Evolutionary conservation across 169 alveolate species (phyloP).

Genomic region (Perkinsus marinus): DNA sequence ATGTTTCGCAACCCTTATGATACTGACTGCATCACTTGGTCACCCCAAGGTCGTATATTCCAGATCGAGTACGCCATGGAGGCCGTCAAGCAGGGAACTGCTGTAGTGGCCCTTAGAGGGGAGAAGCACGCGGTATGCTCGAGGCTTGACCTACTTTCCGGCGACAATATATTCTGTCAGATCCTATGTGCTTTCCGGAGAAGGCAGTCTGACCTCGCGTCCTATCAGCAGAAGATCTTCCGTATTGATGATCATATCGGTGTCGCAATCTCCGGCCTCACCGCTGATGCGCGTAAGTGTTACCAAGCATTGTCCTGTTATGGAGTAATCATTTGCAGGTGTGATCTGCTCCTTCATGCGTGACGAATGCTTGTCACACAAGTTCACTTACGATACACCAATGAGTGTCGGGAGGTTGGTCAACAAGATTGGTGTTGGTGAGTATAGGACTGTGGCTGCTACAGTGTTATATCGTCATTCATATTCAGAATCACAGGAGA

Average conservation of each 20-base stretch:
- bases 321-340: slow-evolving; percentile 15
- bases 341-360: slow-evolving; percentile 65
- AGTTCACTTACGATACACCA: slow-evolving; percentile 78
- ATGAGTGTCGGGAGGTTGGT: slow-evolving; percentile 79
- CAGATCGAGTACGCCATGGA: slow-evolving; percentile 94
- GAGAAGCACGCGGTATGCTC: slow-evolving; percentile 65
- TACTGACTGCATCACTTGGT: slow-evolving; percentile 82
- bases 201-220: slow-evolving; percentile 75
- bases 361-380: slow-evolving; percentile 83
- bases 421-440: slow-evolving; percentile 75
- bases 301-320: neutral
- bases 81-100: slow-evolving; percentile 90
- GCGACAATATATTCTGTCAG: slow-evolving; percentile 20
- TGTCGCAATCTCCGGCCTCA: slow-evolving; percentile 91
- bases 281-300: slow-evolving; percentile 94
- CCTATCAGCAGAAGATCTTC: slow-evolving; percentile 83
- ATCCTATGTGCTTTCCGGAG: slow-evolving; percentile 75
- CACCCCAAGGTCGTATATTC: slow-evolving; percentile 81
- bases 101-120: slow-evolving; percentile 74
- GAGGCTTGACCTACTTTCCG: neutral
- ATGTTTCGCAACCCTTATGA: slow-evolving; percentile 84
- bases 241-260: slow-evolving; percentile 89
- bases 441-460: neutral
- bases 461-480: neutral
- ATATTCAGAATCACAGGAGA: slow-evolving; percentile 70